Percentiles rank a stretch among this genome's conserved stretches.
phyloP scores from a whole-genome alignment of 2,329 filamentous ascomycete genomes.

The Neofusicoccum parvum region DNA sequence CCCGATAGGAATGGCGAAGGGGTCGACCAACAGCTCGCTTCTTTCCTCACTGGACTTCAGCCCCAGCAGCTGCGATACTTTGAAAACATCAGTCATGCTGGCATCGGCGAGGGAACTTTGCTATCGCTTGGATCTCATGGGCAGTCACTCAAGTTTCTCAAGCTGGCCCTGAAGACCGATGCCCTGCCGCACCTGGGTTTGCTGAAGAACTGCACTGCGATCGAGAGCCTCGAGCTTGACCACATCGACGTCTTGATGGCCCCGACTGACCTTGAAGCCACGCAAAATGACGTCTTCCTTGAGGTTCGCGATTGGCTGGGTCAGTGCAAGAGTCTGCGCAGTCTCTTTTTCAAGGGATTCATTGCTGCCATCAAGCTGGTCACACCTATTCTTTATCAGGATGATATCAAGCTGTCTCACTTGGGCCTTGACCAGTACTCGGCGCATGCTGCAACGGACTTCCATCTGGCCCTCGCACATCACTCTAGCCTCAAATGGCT shows the following conservation, averaged over 20 bases:
- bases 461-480: slow-evolving; percentile 55
- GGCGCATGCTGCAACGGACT: slow-evolving; percentile 51
- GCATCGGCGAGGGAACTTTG: slow-evolving; percentile 58
- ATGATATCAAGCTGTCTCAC: slow-evolving; percentile 49
- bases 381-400: slow-evolving; percentile 51
- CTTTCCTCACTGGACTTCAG: slow-evolving; percentile 59
- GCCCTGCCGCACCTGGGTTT: slow-evolving; percentile 53
- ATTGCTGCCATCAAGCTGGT: slow-evolving; percentile 57
- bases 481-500: slow-evolving; percentile 56
- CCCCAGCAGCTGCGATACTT: slow-evolving; percentile 62
- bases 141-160: slow-evolving; percentile 57
- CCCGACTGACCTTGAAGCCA: slow-evolving; percentile 49
- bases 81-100: slow-evolving; percentile 58
- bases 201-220: slow-evolving; percentile 51
- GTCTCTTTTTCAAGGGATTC: slow-evolving; percentile 55
- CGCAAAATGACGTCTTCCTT: slow-evolving; percentile 55
- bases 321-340: slow-evolving; percentile 54
- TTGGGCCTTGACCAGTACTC: slow-evolving; percentile 55
- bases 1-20: slow-evolving; percentile 39
- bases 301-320: slow-evolving; percentile 58
- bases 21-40: slow-evolving; percentile 60
- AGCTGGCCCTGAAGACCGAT: slow-evolving; percentile 53
- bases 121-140: slow-evolving; percentile 55
- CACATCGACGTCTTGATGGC: slow-evolving; percentile 44
- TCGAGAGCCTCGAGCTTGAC: slow-evolving; percentile 54